Evolutionary conservation across 768 basidiomycete genomes (phyloP).

Genomic region (Panaeolus cyanescens): DNA sequence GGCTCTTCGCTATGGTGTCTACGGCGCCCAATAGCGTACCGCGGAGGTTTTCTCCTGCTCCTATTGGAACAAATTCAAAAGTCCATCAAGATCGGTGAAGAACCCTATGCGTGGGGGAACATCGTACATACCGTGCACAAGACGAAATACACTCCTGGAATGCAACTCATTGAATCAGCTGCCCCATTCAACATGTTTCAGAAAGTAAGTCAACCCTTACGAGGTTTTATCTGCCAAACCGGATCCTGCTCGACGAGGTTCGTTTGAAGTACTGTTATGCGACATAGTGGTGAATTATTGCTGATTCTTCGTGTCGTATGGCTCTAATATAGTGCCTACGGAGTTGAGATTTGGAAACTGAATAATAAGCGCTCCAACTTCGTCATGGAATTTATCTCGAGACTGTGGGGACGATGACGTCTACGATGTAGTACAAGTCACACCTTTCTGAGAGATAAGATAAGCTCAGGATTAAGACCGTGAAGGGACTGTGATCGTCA

Average conservation of each 20-base stretch:
- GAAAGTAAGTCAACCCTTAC: conserved; percentile 1
- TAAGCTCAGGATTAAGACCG: no score
- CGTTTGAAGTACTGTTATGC: background rate
- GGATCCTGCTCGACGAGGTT: background rate
- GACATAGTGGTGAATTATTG: background rate
- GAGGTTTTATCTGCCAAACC: background rate
- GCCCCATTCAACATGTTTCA: background rate
- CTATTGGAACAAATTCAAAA: conserved; percentile 19
- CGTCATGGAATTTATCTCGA: background rate
- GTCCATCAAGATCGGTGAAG: background rate
- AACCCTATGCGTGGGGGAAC: background rate
- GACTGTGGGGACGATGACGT: background rate
- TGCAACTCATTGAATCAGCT: background rate
- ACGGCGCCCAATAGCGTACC: conserved; percentile 43
- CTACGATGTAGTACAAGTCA: no score
- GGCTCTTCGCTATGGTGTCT: conserved; percentile 29
- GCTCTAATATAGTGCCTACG: background rate
- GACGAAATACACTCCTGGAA: background rate
- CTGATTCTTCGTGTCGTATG: background rate
- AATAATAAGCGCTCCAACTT: background rate
- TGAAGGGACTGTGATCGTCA: no score
- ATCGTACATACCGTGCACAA: background rate
- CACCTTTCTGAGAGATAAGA: background rate
- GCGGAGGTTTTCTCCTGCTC: conserved; percentile 45
- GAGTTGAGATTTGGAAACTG: no score